Base-by-base conservation (phyloP, 2,329 filamentous ascomycete species). In the Conoideocrella luteorostrata region DNA sequence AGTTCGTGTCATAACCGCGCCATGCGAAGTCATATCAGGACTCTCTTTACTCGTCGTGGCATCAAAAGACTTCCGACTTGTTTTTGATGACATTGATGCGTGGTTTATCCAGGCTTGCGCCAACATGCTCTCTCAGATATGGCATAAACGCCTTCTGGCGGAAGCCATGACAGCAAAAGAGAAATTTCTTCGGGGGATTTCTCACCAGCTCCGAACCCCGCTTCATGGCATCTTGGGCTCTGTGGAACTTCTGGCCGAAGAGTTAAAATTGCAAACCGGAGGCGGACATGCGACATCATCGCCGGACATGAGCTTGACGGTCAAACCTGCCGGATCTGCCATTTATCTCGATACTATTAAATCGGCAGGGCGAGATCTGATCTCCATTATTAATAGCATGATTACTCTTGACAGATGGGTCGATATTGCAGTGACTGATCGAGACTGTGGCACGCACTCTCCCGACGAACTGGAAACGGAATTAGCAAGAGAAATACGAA, bases 31-130 rank as follows among this genome's bases (percentile, higher is more conserved):
- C 3, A 56, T 56, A 11, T 51, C 55, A 0, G 54, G 50, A 1
- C 54, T 57, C 0, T 66, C 60, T 0, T 57, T 62, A 0, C 54
- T 72, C 0, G 56, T 68, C 1, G 60, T 72, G 3, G 60, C 61
- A 2, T 67, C 64, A 1, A 65, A 57, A 2, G 62, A 72, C 2
- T 60, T 71, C n/a, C 63, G 64, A 23, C 50, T 57, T 1, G 63
- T 73, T 4, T 71, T 71, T 39, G 70, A 73, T 36, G 70, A 73
- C 33, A 52, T 71, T 2, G 70, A 73, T 43, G 52, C 65, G 1
- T 70, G 68, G 64, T 72, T 72, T 35, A 55, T 71, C 0, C 58
- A 67, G n/a, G n/a, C 57, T 4, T 70, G 67, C 38, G 63, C 68
- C 1, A 49, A 51, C 5, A 54, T 69, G 2, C 50, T 71, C 6